Evolutionary conservation across 345 rosid genomes (phyloP).

Genomic region (Heritiera fomes): DNA sequence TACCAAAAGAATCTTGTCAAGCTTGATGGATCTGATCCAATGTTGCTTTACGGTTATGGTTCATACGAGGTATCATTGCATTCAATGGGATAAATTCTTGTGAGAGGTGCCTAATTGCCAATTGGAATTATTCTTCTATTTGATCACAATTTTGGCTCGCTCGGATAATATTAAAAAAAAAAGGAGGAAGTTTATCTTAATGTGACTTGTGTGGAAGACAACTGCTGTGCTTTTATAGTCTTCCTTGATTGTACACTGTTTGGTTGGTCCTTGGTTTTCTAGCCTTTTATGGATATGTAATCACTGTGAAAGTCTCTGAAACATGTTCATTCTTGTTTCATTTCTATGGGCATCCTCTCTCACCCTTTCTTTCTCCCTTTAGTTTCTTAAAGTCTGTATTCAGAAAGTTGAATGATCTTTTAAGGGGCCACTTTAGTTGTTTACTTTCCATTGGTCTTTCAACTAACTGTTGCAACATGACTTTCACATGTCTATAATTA

Average conservation of each 20-base stretch:
- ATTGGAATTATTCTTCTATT: background rate
- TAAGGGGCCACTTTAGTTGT: background rate
- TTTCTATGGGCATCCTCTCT: background rate
- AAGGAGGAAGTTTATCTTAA: background rate
- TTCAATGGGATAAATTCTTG: background rate
- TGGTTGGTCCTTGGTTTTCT: background rate
- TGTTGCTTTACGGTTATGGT: slow-evolving; percentile 89
- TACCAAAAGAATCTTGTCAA: slow-evolving; percentile 70
- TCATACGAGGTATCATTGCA: slow-evolving; percentile 78
- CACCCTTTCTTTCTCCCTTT: background rate
- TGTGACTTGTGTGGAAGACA: background rate
- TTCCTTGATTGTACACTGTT: background rate
- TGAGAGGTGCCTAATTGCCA: background rate
- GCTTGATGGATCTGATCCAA: slow-evolving; percentile 81
- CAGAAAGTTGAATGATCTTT: slow-evolving; percentile 4
- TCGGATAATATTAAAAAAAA: background rate
- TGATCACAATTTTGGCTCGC: background rate
- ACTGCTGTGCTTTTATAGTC: background rate
- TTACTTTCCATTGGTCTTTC: background rate
- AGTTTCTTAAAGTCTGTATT: background rate
- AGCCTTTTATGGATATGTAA: background rate
- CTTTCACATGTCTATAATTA: background rate
- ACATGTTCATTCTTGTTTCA: slow-evolving; percentile 12
- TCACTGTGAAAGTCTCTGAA: background rate
- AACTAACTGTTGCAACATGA: slow-evolving; percentile 24